phyloP scores from a whole-genome alignment of 1,139 yeast species.

The Zygoascus meyerae region DNA sequence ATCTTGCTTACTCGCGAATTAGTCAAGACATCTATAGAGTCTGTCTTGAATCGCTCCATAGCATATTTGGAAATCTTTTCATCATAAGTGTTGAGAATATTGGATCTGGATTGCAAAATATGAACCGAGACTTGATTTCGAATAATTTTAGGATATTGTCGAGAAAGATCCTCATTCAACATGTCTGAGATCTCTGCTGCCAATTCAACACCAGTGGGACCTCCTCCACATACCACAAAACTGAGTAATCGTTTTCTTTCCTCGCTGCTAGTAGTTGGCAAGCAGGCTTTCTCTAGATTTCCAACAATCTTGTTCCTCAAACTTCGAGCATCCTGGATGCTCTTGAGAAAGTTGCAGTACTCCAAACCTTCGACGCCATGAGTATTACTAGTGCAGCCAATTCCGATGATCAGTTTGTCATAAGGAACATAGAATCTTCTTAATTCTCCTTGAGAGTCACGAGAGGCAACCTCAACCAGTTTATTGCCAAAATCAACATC shows the following conservation, averaged over 20 bases:
- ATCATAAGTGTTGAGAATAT: slow-evolving; percentile 59
- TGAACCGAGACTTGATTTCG: slow-evolving; percentile 58
- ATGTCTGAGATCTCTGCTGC: slow-evolving; percentile 61
- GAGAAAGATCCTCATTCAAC: slow-evolving; percentile 52
- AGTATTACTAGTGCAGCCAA: slow-evolving; percentile 58
- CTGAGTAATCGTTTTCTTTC: slow-evolving; percentile 53
- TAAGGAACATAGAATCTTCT: slow-evolving; percentile 52
- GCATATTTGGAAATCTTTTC: slow-evolving; percentile 56
- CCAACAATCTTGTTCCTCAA: slow-evolving; percentile 50
- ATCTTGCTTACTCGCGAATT: slow-evolving; percentile 56
- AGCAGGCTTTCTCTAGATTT: slow-evolving; percentile 52
- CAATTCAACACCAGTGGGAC: slow-evolving; percentile 66
- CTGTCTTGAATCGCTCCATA: slow-evolving; percentile 51
- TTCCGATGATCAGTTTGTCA: slow-evolving; percentile 58
- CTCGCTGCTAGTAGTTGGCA: slow-evolving; percentile 54
- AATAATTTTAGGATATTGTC: slow-evolving; percentile 49
- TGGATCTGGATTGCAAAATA: slow-evolving; percentile 58
- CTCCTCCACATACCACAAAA: slow-evolving; percentile 66
- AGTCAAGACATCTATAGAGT: slow-evolving; percentile 51
- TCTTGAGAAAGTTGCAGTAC: slow-evolving; percentile 52
- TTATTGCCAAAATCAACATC: slow-evolving; percentile 47
- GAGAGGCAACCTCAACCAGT: slow-evolving; percentile 47
- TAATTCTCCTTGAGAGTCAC: slow-evolving; percentile 9
- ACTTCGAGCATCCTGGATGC: slow-evolving; percentile 58
- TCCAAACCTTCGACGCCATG: slow-evolving; percentile 62